Percentiles rank a stretch among this genome's conserved stretches.
These are phyloP conservation scores for Chimonanthus praecox DNA, from an alignment of 164 flowering plant species.

Conservation along the genomic window DNA sequence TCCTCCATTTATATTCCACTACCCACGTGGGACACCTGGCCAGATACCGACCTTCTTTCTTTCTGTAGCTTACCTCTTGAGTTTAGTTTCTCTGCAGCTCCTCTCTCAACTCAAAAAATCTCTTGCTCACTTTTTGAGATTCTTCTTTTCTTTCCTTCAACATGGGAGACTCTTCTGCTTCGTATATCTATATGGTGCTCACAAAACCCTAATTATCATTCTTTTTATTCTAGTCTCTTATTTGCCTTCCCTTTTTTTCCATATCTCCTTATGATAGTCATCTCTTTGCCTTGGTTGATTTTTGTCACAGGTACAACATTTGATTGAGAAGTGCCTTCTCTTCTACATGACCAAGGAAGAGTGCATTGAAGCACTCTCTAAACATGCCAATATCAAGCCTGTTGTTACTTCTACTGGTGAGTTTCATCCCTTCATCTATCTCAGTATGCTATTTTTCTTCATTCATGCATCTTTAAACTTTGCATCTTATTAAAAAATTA, in stretches of 20 bases:
- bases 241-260: not conserved
- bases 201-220: not conserved
- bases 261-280: too few species aligned
- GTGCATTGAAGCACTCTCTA: slow-evolving; percentile 85
- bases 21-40: slow-evolving; percentile 55
- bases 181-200: slow-evolving; percentile 6
- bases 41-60: slow-evolving; percentile 18
- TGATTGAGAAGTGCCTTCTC: slow-evolving; percentile 77
- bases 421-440: not conserved
- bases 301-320: slow-evolving; percentile 61
- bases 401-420: slow-evolving; percentile 79
- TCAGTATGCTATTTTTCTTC: not conserved
- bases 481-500: too few species aligned
- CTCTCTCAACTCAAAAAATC: not conserved
- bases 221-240: not conserved
- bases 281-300: not conserved
- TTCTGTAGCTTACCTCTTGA: not conserved
- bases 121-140: not conserved
- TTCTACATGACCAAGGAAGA: slow-evolving; percentile 81
- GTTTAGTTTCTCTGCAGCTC: not conserved
- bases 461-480: not conserved
- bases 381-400: slow-evolving; percentile 74
- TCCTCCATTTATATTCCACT: slow-evolving; percentile 44
- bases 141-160: not conserved
- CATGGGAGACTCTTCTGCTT: slow-evolving; percentile 12